Base-by-base conservation (phyloP, 1,284 basidiomycete species). In the Rhodotorula sp. region DNA sequence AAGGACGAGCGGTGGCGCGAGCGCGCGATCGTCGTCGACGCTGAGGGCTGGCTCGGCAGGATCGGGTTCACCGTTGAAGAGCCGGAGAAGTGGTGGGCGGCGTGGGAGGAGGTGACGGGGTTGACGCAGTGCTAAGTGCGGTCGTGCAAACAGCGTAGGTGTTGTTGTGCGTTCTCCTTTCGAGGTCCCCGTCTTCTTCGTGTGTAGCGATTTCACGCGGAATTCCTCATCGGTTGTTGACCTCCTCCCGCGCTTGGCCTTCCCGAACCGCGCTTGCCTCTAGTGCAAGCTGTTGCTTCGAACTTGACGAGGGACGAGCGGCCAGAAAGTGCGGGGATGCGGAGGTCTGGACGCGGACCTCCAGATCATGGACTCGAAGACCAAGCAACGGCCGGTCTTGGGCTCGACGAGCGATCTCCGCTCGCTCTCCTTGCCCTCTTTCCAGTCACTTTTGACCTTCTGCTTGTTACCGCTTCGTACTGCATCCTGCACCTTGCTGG, bases 11-110 rank as follows among this genome's bases (percentile, higher is more conserved):
- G 36, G 54, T 55, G 39, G 63, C 21, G 19, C 13, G n/a, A 58
- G n/a, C 10, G 36, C 0, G 3, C 25, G 34, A 4, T 58, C 53
- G 55, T 65, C 32, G 55, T 65, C 46, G 55, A 58, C 3, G 55
- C 57, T 4, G 55, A 50, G 8, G 63, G 63, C 7, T 65, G 63
- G 63, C 9, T 65, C 10, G 54, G 41, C 19, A 36, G 63, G 4
- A 22, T 65, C 17, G 55, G 54, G 3, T 57, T 58, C 19, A 50
- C 27, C 27, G 55, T 65, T 27, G 63, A 57, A n/a, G 34, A 39
- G 15, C 41, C 46, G n/a, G 56, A 25, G 46, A 36, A 3, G 5
- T 65, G 54, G 55, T 57, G 63, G 54, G 55, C 17, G 22, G 55
- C 63, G n/a, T 65, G 63, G 63, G 25, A 27, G 19, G 21, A 15